Evolutionary conservation across 306 rosid genomes (phyloP).

Genomic region (Cicer yamashitae): DNA sequence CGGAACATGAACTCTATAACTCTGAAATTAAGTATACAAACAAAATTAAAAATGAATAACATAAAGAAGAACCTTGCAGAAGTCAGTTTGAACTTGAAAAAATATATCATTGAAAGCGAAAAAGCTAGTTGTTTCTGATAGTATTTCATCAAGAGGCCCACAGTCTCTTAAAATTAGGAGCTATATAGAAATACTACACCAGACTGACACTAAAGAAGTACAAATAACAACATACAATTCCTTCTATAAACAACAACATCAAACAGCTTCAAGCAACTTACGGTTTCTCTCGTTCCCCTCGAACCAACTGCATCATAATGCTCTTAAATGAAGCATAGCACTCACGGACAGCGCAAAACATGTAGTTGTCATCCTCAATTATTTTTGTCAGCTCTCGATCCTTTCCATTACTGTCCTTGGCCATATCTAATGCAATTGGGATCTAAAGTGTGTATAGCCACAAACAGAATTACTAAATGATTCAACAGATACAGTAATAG

Average conservation of each 20-base stretch:
- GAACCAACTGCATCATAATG: slow-evolving; percentile 79
- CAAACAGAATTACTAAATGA: slow-evolving; percentile 32
- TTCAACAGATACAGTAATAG: slow-evolving; percentile 14
- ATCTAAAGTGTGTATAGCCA: slow-evolving; percentile 60
- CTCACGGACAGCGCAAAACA: slow-evolving; percentile 96
- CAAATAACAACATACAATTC: slow-evolving; percentile 2
- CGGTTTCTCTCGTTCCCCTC: slow-evolving; percentile 74
- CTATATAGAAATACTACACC: slow-evolving; percentile 21
- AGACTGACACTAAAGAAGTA: slow-evolving; percentile 21
- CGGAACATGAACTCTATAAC: slow-evolving; percentile 67
- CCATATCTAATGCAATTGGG: slow-evolving; percentile 99
- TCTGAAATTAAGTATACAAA: slow-evolving; percentile 53
- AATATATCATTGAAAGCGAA: slow-evolving; percentile 3
- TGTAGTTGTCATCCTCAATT: slow-evolving; percentile 72
- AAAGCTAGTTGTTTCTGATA: slow-evolving; percentile 22
- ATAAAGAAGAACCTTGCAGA: not conserved
- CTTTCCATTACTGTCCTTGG: slow-evolving; percentile 99
- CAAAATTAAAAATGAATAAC: slow-evolving; percentile 1
- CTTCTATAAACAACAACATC: slow-evolving; percentile 32
- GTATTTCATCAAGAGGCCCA: slow-evolving; percentile 23
- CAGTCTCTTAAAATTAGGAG: not conserved
- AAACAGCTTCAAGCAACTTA: slow-evolving; percentile 53
- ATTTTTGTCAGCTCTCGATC: slow-evolving; percentile 88
- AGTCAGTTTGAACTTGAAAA: slow-evolving; percentile 34
- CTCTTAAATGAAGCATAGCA: slow-evolving; percentile 93